Evolutionary conservation across 805 yeast species (phyloP), one percentile per base, ranked within the genome.

Genomic region (Cyberlindnera maritima): DNA sequence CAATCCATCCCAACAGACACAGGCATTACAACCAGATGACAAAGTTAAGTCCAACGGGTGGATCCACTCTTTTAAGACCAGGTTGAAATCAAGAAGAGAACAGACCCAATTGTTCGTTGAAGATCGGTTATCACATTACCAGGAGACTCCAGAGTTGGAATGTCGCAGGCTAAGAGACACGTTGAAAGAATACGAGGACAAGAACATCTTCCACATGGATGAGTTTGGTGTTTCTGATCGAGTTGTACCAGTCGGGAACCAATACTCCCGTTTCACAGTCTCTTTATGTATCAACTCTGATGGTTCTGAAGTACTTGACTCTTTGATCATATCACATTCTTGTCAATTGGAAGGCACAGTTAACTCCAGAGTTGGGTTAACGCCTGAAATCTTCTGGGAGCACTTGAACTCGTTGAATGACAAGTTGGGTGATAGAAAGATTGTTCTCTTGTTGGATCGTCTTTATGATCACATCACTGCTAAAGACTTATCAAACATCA

Each of bases 31-130:
- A 7, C 14, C 15, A 6, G 17, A 9, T 3, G 36, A 25, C 12
- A 47, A 47, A 28, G 48, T 46, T 9, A 66, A 66, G 48, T 64
- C 72, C 1, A 68, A 68, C 49, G 76, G 75, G 0, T 71, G 75
- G 75, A 46, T 71, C 6, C 66, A 67, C 37, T 68, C 68, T 50
- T 71, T 71, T 58, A 70, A 67, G 43, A 60, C 58, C 40, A 57
- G 63, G 35, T 61, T 65, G 48, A 42, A 58, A 5, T 40, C 57
- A 2, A 64, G 63, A 44, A 50, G 59, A 31, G 61, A 62, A 5
- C 46, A 64, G 17, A 68, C 69, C 8, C 41, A 48, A 13, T 33
- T 46, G 1, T 66, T 64, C 41, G 59, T 63, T 5, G 48, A 44
- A 14, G 40, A 34, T 4, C 44, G 45, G 44, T 12, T 48, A 36